Evolutionary conservation across 139 green algal species (phyloP).

Genomic region (Volvox africanus): DNA sequence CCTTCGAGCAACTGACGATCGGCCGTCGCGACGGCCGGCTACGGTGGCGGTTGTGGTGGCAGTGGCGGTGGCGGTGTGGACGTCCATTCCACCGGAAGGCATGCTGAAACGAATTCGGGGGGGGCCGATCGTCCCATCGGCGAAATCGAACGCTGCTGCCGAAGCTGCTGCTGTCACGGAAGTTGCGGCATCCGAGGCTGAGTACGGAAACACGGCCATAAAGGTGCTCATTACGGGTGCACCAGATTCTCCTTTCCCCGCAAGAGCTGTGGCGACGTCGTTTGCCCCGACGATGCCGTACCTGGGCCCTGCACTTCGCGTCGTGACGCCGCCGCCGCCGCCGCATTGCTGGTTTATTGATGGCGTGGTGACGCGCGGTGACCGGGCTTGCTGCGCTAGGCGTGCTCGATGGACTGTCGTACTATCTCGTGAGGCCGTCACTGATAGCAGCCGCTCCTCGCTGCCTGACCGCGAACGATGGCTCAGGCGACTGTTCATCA

Average conservation of each 20-base stretch:
- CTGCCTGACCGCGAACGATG: background rate
- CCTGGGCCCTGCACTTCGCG: too few relatives aligned
- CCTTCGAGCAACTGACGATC: background rate
- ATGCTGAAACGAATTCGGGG: background rate
- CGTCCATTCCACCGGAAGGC: too few relatives aligned
- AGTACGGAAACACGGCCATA: too few relatives aligned
- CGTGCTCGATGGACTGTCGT: background rate
- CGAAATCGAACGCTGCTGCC: background rate
- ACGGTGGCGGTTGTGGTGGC: background rate
- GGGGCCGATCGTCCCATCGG: background rate
- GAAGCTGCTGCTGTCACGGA: background rate
- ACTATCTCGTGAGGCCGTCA: slow-evolving; percentile 4
- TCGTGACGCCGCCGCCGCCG: too few relatives aligned
- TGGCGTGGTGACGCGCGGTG: too few relatives aligned
- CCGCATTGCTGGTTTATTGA: too few relatives aligned
- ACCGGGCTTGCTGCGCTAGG: background rate
- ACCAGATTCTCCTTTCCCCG: too few relatives aligned
- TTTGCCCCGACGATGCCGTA: too few relatives aligned
- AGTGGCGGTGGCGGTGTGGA: background rate
- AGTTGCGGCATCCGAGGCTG: too few relatives aligned
- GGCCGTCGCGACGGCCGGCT: too few relatives aligned
- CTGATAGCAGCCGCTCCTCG: background rate
- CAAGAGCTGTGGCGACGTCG: too few relatives aligned
- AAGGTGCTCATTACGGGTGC: too few relatives aligned
- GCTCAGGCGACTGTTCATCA: background rate